Evolutionary conservation across 495 filamentous ascomycete genomes (phyloP).

Genomic region (Penicillium angulare): DNA sequence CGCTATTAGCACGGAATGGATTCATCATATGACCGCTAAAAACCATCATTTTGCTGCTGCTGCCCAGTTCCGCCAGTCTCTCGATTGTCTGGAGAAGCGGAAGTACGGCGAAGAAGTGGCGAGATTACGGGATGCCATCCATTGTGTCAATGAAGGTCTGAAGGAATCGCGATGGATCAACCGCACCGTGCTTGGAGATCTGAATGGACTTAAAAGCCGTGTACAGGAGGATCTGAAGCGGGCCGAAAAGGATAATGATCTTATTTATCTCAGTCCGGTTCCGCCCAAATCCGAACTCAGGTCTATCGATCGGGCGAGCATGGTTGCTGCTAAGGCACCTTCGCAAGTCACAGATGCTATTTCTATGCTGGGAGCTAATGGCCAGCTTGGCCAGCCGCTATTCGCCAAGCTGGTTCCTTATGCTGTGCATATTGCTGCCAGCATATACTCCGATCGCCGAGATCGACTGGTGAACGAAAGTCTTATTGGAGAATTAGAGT

Average conservation of each 20-base stretch:
- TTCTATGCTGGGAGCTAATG: slow-evolving; percentile 74
- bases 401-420: slow-evolving; percentile 94
- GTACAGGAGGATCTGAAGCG: slow-evolving; percentile 86
- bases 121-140: slow-evolving; percentile 73
- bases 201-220: slow-evolving; percentile 77
- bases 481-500: slow-evolving; percentile 82
- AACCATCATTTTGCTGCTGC: slow-evolving; percentile 97
- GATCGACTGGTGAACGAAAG: slow-evolving; percentile 84
- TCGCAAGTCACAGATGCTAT: slow-evolving; percentile 79
- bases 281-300: slow-evolving; percentile 87
- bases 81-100: slow-evolving; percentile 88
- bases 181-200: slow-evolving; percentile 75
- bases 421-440: slow-evolving; percentile 90
- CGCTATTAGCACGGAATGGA: slow-evolving; percentile 90
- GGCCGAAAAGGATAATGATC: slow-evolving; percentile 94
- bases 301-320: slow-evolving; percentile 78
- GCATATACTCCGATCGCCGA: slow-evolving; percentile 89
- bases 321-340: slow-evolving; percentile 79
- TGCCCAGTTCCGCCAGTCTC: slow-evolving; percentile 90
- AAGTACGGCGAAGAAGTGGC: slow-evolving; percentile 97
- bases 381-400: slow-evolving; percentile 75
- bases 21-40: slow-evolving; percentile 96
- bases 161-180: slow-evolving; percentile 86
- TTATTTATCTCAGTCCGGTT: slow-evolving; percentile 84
- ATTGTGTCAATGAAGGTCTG: slow-evolving; percentile 81